Conservation (phyloP, 1,284 basidiomycete genomes). For the Ganoderma meredithae region DNA sequence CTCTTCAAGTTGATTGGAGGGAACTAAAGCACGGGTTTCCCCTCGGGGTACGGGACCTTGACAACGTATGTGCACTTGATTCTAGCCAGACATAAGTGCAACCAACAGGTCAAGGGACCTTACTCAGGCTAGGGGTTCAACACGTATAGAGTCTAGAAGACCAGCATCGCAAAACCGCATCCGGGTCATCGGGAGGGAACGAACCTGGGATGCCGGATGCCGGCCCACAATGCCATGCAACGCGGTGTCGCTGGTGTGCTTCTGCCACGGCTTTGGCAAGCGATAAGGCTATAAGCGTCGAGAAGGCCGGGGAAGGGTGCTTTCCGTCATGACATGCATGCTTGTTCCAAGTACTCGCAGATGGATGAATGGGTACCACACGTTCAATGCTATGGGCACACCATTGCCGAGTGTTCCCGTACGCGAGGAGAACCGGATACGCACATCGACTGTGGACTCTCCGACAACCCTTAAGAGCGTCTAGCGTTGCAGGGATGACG, state of each 20-base stretch:
- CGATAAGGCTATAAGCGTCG: not conserved
- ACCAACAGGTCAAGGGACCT: no score
- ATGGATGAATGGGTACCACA: not conserved
- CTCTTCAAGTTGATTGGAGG: not conserved
- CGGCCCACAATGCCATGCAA: no score
- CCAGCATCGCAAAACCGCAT: not conserved
- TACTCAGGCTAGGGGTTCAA: no score
- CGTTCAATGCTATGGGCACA: not conserved
- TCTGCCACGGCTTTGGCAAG: not conserved
- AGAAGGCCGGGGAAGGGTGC: not conserved
- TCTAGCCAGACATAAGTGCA: not conserved
- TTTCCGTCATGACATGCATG: not conserved
- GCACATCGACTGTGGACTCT: not conserved
- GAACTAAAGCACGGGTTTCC: not conserved
- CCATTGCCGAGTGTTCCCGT: not conserved
- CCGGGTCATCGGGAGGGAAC: no score
- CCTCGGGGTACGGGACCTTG: not conserved
- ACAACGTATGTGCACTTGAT: not conserved
- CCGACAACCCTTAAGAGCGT: not conserved
- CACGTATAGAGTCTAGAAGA: not conserved
- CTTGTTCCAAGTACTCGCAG: not conserved
- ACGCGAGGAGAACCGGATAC: not conserved
- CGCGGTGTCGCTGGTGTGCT: not conserved
- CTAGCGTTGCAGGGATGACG: not conserved
- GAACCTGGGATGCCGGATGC: no score